Percentiles rank a stretch among this genome's conserved stretches.
These are phyloP conservation scores for Harringtonia aguacate DNA, from an alignment of 2,329 filamentous ascomycete genomes.

Conservation along the genomic window DNA sequence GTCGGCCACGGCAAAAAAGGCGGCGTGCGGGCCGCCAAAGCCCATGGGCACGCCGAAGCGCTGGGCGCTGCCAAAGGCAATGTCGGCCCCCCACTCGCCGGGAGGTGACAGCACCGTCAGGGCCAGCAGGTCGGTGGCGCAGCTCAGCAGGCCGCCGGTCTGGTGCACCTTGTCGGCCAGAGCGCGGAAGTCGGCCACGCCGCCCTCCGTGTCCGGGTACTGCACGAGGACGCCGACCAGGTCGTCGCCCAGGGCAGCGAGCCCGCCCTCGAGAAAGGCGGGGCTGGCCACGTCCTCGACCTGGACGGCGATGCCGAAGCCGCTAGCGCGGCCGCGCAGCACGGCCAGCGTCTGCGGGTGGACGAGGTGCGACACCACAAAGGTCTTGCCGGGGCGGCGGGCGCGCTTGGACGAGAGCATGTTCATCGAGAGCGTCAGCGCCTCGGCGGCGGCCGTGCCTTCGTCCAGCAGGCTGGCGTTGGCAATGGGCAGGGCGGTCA, in stretches of 20 bases:
- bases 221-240: slow-evolving; percentile 87
- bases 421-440: slow-evolving; percentile 87
- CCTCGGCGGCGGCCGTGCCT: slow-evolving; percentile 84
- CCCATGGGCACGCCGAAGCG: slow-evolving; percentile 86
- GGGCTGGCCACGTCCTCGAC: no score
- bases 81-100: slow-evolving; percentile 89
- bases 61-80: slow-evolving; percentile 89
- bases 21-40: slow-evolving; percentile 89
- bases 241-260: slow-evolving; percentile 68
- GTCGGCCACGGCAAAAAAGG: slow-evolving; percentile 87
- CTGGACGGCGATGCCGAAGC: slow-evolving; percentile 78
- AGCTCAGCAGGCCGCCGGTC: slow-evolving; percentile 69
- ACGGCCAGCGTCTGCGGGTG: slow-evolving; percentile 83
- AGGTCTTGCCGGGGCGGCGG: slow-evolving; percentile 68
- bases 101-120: slow-evolving; percentile 81
- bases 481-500: slow-evolving; percentile 77
- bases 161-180: slow-evolving; percentile 71
- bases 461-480: slow-evolving; percentile 91
- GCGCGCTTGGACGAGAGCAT: slow-evolving; percentile 59
- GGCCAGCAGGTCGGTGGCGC: slow-evolving; percentile 81
- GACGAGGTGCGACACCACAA: slow-evolving; percentile 69
- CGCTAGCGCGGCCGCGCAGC: slow-evolving; percentile 72
- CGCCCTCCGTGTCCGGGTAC: slow-evolving; percentile 83
- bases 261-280: slow-evolving; percentile 41
- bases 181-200: slow-evolving; percentile 61